Conservation (phyloP, 2,329 filamentous ascomycete genomes). For the Trichoderma atrobrunneum region DNA sequence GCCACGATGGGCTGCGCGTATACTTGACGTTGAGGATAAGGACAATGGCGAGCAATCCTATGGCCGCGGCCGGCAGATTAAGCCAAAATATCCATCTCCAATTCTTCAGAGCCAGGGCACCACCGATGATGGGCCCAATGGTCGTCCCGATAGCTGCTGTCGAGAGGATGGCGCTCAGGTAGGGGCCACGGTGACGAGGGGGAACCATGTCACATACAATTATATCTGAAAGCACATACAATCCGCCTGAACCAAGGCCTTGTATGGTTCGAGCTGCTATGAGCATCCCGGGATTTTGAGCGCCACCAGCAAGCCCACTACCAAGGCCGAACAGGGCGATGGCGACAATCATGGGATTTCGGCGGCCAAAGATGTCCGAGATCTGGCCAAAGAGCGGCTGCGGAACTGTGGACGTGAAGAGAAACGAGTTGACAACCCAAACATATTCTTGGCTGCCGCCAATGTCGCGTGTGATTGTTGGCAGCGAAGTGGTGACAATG, state of each 20-base stretch:
- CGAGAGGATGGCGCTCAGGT: conserved; percentile 35
- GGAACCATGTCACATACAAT: conserved; percentile 47
- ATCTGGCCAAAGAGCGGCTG: conserved; percentile 52
- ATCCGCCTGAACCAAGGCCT: conserved; percentile 35
- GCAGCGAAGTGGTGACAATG: not conserved
- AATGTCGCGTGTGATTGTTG: not conserved
- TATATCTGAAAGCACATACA: conserved; percentile 34
- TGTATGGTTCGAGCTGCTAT: conserved; percentile 45
- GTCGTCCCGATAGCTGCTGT: conserved; percentile 36
- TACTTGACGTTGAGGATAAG: conserved; percentile 37
- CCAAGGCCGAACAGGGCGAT: conserved; percentile 50
- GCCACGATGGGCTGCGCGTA: conserved; percentile 16
- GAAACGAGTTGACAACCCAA: conserved; percentile 3
- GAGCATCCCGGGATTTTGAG: conserved; percentile 40
- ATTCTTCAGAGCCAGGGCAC: conserved; percentile 28
- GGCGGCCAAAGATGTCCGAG: conserved; percentile 52
- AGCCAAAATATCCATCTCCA: conserved; percentile 50
- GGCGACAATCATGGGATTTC: conserved; percentile 39
- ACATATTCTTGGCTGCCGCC: not conserved
- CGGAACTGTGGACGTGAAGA: not conserved
- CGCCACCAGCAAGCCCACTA: conserved; percentile 46
- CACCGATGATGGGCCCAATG: conserved; percentile 35
- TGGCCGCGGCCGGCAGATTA: conserved; percentile 39
- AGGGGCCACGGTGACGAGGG: conserved; percentile 45
- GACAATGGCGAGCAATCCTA: conserved; percentile 21